These are phyloP conservation scores for Pleurotus pulmonarius DNA, from an alignment of 768 basidiomycete genomes.

Conservation along the genomic window DNA sequence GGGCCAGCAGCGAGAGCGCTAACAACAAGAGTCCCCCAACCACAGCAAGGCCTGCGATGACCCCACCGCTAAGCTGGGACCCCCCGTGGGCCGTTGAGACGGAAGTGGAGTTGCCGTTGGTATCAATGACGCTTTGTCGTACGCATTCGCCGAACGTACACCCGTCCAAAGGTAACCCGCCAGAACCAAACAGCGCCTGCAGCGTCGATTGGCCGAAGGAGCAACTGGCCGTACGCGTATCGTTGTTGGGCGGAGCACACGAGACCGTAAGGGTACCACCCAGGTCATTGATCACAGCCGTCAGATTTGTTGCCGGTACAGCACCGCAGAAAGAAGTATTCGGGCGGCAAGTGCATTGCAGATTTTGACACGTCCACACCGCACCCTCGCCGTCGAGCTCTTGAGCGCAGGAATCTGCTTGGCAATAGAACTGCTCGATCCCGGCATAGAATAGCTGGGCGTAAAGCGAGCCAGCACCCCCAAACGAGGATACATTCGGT, in stretches of 20 bases:
- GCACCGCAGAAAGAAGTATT: conserved; percentile 77
- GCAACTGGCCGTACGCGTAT: conserved; percentile 55
- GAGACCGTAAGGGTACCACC: conserved; percentile 62
- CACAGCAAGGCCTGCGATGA: conserved; percentile 87
- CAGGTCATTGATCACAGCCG: conserved; percentile 61
- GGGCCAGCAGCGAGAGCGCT: conserved; percentile 53
- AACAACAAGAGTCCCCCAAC: conserved; percentile 63
- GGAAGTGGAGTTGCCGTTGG: conserved; percentile 30
- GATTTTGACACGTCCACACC: conserved; percentile 69
- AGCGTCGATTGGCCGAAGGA: conserved; percentile 72
- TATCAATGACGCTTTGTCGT: conserved; percentile 72
- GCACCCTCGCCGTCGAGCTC: conserved; percentile 33
- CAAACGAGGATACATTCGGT: conserved; percentile 59
- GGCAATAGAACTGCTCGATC: conserved; percentile 86
- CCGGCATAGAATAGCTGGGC: conserved; percentile 78
- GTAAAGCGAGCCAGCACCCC: conserved; percentile 45
- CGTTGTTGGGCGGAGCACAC: conserved; percentile 48
- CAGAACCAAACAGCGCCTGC: conserved; percentile 64
- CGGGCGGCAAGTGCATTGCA: conserved; percentile 70
- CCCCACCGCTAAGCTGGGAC: conserved; percentile 66
- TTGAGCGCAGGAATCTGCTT: conserved; percentile 69
- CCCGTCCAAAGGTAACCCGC: conserved; percentile 66
- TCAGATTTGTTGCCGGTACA: conserved; percentile 41
- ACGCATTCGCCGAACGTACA: conserved; percentile 92
- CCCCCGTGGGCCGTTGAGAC: conserved; percentile 25